Evolutionary conservation across 2,329 filamentous ascomycete genomes (phyloP), one percentile per base, ranked within the genome.

Genomic region (Apiospora sp.): DNA sequence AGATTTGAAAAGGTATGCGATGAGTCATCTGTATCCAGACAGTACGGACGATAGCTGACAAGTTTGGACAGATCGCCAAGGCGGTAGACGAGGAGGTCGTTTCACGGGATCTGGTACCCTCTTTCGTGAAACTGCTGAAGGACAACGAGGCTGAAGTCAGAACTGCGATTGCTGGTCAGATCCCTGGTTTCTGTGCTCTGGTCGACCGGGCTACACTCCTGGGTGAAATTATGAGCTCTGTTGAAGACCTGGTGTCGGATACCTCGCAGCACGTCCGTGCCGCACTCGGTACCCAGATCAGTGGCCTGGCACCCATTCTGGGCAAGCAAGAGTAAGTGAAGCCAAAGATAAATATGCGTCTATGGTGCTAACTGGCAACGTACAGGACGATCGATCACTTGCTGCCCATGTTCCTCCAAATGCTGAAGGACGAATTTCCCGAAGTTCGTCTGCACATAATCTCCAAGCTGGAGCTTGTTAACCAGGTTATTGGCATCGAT

Each of bases 401-500:
- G 64, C 90, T 99, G 64, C 96, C 96, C 71, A 99, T 99, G 96
- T 98, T 99, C 84, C 89, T 99, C 71, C 94, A 97, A 83, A 99
- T 99, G 96, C 92, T 99, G 79, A 99, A 98, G 89, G 96, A 99
- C 80, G 96, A 99, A 81, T 98, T 98, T 83, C 96, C 96, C 30
- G 96, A 99, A 82, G 96, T 99, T 70, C 93, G 96, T 75, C 91
- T 99, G 73, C 97, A 99, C 85, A 99, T 99, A 83, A 99, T 99
- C 80, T 98, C 96, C n/a, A 99, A 99, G 85, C 91, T 99, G 71
- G 97, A 99, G 86, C 90, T 97, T 75, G 96, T 99, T 76, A 99
- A 99, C 86, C 94, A 98, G 85, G 96, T 99, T 74, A 99, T 99
- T 81, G 96, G 96, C 75, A 99, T 99, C 83, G 96, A 99, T 74